Evolutionary conservation across 2,329 filamentous ascomycete genomes (phyloP).

Genomic region (Penicillium paneum): DNA sequence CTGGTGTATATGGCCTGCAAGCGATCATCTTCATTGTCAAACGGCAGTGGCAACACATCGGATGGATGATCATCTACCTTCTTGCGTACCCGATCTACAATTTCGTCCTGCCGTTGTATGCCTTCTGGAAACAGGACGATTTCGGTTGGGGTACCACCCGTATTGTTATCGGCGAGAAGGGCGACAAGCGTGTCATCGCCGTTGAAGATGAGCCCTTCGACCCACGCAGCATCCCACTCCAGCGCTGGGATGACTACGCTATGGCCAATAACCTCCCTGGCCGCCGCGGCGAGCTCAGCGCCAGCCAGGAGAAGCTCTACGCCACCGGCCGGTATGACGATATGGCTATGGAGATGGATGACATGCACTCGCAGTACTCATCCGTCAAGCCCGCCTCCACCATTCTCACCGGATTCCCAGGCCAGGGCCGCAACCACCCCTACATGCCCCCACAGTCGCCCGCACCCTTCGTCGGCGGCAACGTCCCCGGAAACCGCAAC

Average conservation of each 20-base stretch:
- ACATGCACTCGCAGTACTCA: conserved; percentile 95
- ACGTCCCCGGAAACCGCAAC: conserved; percentile 52
- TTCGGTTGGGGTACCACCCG: conserved; percentile 99
- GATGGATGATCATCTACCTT: conserved; percentile 99
- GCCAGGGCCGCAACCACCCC: conserved; percentile 55
- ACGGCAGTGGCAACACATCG: conserved; percentile 95
- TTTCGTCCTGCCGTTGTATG: conserved; percentile 87
- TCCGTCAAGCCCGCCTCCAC: conserved; percentile 83
- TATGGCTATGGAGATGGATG: conserved; percentile 86
- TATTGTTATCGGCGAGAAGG: conserved; percentile 92
- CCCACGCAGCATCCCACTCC: conserved; percentile 85
- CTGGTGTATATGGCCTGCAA: conserved; percentile 90
- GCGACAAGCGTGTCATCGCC: conserved; percentile 83
- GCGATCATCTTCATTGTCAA: conserved; percentile 95
- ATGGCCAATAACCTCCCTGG: conserved; percentile 81
- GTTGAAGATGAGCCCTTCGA: conserved; percentile 82
- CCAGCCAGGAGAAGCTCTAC: conserved; percentile 60
- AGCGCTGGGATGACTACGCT: conserved; percentile 97
- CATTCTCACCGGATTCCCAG: conserved; percentile 77
- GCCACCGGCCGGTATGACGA: conserved; percentile 64
- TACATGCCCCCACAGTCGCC: conserved; percentile 85
- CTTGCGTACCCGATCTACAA: conserved; percentile 93
- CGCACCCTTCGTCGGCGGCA: conserved; percentile 60
- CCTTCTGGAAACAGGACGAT: conserved; percentile 99
- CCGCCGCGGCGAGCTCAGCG: conserved; percentile 67